These are phyloP conservation scores for Blastocystis sp. DNA, from an alignment of 352 stramenopile species.

Conservation along the genomic window DNA sequence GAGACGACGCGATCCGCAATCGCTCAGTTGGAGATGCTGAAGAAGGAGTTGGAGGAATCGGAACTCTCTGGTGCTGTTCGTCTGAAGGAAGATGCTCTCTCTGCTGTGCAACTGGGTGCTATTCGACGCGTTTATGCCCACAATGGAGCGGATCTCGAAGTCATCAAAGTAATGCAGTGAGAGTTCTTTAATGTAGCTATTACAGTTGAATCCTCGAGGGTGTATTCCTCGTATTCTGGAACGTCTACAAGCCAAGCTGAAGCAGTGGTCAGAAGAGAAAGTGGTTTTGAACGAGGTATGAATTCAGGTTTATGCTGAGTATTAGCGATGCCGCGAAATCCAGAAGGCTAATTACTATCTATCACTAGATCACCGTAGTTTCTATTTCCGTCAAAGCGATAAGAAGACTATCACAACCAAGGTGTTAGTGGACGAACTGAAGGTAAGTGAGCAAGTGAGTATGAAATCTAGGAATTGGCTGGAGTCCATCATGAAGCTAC, in stretches of 20 bases:
- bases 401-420: slow-evolving; percentile 93
- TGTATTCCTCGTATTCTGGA: slow-evolving; percentile 96
- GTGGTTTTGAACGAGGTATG: slow-evolving; percentile 92
- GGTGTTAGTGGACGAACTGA: slow-evolving; percentile 80
- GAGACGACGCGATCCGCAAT: slow-evolving; percentile 92
- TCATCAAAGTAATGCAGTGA: not conserved
- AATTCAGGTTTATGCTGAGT: slow-evolving; percentile 74
- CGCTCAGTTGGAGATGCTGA: slow-evolving; percentile 88
- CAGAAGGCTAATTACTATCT: slow-evolving; percentile 97
- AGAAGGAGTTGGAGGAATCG: slow-evolving; percentile 82
- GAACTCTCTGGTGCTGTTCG: not conserved
- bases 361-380: slow-evolving; percentile 94
- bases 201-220: slow-evolving; percentile 90
- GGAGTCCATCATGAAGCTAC: not conserved
- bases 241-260: slow-evolving; percentile 95
- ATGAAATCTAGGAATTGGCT: not conserved
- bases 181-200: slow-evolving; percentile 83
- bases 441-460: not conserved
- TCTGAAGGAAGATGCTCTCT: slow-evolving; percentile 89
- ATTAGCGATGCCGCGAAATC: slow-evolving; percentile 75
- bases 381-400: slow-evolving; percentile 97
- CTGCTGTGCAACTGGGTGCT: slow-evolving; percentile 91
- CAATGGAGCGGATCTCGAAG: slow-evolving; percentile 79
- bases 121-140: slow-evolving; percentile 97
- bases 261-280: slow-evolving; percentile 86